Evolutionary conservation across 2,329 filamentous ascomycete species (phyloP), one percentile per base, ranked within the genome.

Genomic region (Nannizziopsis arthrosporioides): DNA sequence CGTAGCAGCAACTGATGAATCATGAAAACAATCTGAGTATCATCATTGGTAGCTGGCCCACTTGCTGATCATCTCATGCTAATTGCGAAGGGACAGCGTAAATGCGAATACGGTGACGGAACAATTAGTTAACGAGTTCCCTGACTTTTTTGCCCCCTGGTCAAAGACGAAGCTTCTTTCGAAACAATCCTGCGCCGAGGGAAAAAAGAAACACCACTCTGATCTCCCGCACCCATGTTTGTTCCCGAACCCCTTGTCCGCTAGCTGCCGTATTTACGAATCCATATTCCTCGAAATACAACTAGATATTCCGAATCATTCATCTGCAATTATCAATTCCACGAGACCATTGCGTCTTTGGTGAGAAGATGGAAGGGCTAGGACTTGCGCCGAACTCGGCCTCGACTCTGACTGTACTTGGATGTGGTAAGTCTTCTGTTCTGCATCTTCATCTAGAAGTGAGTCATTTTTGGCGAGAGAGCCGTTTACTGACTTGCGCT

Each of bases 341-440:
- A 36, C 34, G 15, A 41, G 40, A 42, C 15, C 42, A 43, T 35
- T 34, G 44, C 41, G 42, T 50, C 44, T 44, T 36, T 39, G 3
- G n/a, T 36, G 14, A 44, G 43, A 51, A 51, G 11, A 32, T 40
- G 14, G 36, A 46, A 15, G 27, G 71, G 73, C 56, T 75, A 15
- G 52, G 51, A 17, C 31, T 53, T 36, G 22, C 49, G 15, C 51
- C 47, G 34, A 54, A 52, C 36, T 19, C 47, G 36, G 56, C 55
- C 14, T 52, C 88, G 55, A 90, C 84, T 55, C 74, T 93, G 69
- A 78, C 85, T 53, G 78, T 92, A 53, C 74, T 94, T 50, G 87
- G 87, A 59, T 92, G 85, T 66, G 86, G 85, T 84, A 27, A 27
- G 22, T 27, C 3, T 27, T 4, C 22, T 27, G 22, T 27, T 27